Evolutionary conservation across 306 rosid genomes (phyloP).

Genomic region (Hippophae tibetana): DNA sequence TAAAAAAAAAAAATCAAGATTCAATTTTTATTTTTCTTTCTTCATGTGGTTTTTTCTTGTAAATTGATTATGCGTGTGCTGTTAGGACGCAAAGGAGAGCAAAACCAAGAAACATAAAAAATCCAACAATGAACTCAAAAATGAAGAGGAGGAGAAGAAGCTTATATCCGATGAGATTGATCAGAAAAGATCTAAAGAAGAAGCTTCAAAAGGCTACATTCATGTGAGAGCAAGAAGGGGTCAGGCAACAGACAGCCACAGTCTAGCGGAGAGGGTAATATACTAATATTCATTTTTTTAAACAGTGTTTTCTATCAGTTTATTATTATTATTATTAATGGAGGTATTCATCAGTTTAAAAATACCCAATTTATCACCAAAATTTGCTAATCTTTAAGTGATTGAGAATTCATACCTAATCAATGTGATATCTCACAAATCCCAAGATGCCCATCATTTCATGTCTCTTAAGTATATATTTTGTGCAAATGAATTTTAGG

Average conservation of each 20-base stretch:
- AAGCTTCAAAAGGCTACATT: conserved; percentile 65
- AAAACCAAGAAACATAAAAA: conserved; percentile 51
- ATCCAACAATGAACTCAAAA: conserved; percentile 23
- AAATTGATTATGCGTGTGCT: conserved; percentile 7
- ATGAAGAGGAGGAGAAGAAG: conserved; percentile 23
- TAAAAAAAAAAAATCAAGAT: too few relatives aligned
- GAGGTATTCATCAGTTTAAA: neutral
- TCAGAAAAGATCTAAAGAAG: conserved; percentile 37
- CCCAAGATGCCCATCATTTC: conserved; percentile 4
- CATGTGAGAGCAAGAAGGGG: conserved; percentile 99
- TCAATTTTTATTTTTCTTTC: neutral
- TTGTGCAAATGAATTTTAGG: conserved; percentile 29
- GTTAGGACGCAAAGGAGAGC: conserved; percentile 29
- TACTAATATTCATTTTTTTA: neutral
- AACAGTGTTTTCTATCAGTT: too few relatives aligned
- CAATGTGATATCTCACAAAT: conserved; percentile 4
- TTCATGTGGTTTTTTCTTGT: too few relatives aligned
- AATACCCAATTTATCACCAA: conserved; percentile 7
- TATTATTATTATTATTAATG: too few relatives aligned
- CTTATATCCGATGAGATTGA: conserved; percentile 26
- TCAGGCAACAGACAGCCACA: conserved; percentile 95
- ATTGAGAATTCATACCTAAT: neutral
- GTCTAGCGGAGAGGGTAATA: conserved; percentile 92
- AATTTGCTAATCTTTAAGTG: conserved; percentile 5
- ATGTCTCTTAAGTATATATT: neutral